A percentile compares a stretch with the other conserved stretches of the same genome.
phyloP scores from a whole-genome alignment of 176 grass and related monocot genomes.

The Triticum turgidum region DNA sequence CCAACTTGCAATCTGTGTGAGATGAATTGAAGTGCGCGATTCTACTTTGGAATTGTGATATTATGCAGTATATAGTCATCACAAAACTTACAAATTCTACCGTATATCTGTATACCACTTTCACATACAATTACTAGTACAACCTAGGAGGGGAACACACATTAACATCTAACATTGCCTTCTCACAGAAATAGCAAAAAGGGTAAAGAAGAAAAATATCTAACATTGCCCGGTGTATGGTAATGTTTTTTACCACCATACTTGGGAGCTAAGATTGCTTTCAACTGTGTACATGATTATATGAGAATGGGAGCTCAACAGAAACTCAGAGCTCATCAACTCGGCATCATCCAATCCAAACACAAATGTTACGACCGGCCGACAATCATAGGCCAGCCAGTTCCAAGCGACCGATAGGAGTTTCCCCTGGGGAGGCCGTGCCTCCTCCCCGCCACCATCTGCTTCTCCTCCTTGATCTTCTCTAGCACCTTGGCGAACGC shows the following conservation, averaged over 20 bases:
- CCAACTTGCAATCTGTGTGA: not conserved
- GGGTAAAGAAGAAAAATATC: not conserved
- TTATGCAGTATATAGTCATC: not conserved
- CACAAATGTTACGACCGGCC: not conserved
- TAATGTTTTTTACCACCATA: not conserved
- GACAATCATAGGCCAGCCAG: not conserved
- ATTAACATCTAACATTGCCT: not conserved
- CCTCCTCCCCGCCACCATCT: not conserved
- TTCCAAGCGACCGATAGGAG: constrained; percentile 34
- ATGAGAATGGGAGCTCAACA: not conserved
- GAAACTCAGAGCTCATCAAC: constrained; percentile 12
- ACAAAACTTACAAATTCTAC: not conserved
- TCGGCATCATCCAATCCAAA: not conserved
- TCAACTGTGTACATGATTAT: not conserved
- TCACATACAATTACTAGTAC: not conserved
- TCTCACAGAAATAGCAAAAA: not conserved
- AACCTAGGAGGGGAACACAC: not conserved
- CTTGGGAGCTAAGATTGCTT: not conserved
- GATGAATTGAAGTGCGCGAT: no score
- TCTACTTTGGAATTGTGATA: not conserved
- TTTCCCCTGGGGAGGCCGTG: constrained; percentile 23
- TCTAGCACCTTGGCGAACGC: constrained; percentile 40
- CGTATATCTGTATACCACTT: not conserved
- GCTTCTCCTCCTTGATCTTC: constrained; percentile 44
- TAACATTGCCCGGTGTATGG: not conserved